Evolutionary conservation across 2,329 filamentous ascomycete genomes (phyloP), one percentile per base, ranked within the genome.

Genomic region (Colletotrichum spaethianum): DNA sequence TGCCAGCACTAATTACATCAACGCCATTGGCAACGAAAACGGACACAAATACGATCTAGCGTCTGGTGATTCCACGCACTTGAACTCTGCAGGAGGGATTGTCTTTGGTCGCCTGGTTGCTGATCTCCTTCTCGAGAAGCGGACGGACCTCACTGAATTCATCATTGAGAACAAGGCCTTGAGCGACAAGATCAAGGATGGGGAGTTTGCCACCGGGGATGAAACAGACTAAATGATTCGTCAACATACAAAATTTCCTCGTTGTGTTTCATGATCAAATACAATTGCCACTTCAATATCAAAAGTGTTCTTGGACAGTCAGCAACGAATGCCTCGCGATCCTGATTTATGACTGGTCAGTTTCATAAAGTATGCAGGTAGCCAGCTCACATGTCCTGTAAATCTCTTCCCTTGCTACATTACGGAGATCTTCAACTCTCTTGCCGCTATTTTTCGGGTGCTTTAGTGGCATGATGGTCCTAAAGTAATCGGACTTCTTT

Each of bases 91-190:
- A 69, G 90, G 90, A 0, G 85, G 83, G 36, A 80, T 84, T 1
- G 87, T 92, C 0, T 92, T 92, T 79, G 86, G 88, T 0, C 84
- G 88, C 46, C 83, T 92, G 77, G 87, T 91, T 26, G 86, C 85
- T 2, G 87, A 89, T 70, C 78, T 91, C 4, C 75, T 87, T 28
- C 73, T 86, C 16, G 73, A 75, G 52, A 78, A 75, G 52, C 63
- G 75, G 12, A 62, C 74, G 0, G 75, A 75, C 1, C 66, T 83
- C 23, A 63, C 66, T 1, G 12, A 44, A 5, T 81, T 76, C 66
- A 74, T 83, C 16, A 57, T 59, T 7, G 73, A 76, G 2, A 79
- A 82, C 40, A 72, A 80, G 72, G 78, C 77, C 9, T 42, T 83
- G 23, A 82, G 81, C 65, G 70, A 78, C 40, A 79, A 77, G 61